phyloP scores from a whole-genome alignment of 2,329 filamentous ascomycete genomes.

The Penicillium aurantiogriseum region DNA sequence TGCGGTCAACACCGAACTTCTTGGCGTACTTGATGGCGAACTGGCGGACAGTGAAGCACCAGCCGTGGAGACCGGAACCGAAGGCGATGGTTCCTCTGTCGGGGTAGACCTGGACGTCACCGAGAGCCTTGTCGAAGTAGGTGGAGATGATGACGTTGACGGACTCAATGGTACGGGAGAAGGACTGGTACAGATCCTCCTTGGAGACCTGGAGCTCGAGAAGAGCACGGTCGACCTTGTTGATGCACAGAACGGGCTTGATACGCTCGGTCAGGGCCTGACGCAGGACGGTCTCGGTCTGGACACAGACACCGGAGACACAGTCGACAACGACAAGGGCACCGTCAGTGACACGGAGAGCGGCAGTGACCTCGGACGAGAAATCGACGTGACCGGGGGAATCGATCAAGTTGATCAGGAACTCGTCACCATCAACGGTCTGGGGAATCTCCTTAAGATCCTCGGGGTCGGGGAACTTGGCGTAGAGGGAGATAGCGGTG shows the following conservation, averaged over 20 bases:
- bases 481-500: constrained; percentile 97
- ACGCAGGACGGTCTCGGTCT: constrained; percentile 98
- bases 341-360: constrained; percentile 99
- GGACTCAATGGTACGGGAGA: constrained; percentile 98
- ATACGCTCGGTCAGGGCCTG: constrained; percentile 99
- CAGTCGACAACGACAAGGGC: constrained; percentile 99
- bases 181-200: constrained; percentile 99
- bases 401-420: constrained; percentile 99
- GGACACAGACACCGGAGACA: constrained; percentile 99
- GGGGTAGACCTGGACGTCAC: constrained; percentile 98
- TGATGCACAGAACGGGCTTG: constrained; percentile 99
- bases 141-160: constrained; percentile 99
- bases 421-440: constrained; percentile 87
- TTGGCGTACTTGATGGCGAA: constrained; percentile 95
- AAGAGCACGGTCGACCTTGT: constrained; percentile 99
- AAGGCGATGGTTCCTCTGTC: constrained; percentile 97
- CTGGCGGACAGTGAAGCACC: constrained; percentile 98
- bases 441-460: constrained; percentile 93
- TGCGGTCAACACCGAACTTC: constrained; percentile 99
- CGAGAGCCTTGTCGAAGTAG: constrained; percentile 94
- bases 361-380: constrained; percentile 98
- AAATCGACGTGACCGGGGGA: constrained; percentile 99
- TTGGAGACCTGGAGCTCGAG: constrained; percentile 98
- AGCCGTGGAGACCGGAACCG: constrained; percentile 99
- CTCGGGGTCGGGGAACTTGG: constrained; percentile 73